Base-by-base conservation (phyloP, 345 rosid species). In the Viola odorata region DNA sequence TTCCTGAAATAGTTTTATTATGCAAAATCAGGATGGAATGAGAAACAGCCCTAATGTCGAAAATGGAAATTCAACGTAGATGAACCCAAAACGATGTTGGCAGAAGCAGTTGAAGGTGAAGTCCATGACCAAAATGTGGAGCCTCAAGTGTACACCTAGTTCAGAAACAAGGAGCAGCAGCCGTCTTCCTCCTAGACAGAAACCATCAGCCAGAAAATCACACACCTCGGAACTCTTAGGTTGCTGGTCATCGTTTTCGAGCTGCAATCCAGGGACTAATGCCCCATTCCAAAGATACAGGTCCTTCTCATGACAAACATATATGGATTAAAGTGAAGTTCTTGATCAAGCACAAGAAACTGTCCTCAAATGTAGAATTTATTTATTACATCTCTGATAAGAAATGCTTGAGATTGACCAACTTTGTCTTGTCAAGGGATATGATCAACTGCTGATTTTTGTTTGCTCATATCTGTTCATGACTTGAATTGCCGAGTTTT, bases 11-110 rank as follows among this genome's bases (percentile, higher is more conserved):
- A 62, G 37, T 12, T 37, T 41, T 63, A 41, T 63, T 60, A 54
- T 65, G 78, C 44, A 50, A 54, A 58, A 71, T 66, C 75, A 77
- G 76, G 78, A 75, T 65, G 66, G 63, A 59, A 65, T 71, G 81
- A 75, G 61, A 74, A 72, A 70, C 72, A 63, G 69, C 53, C 74
- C 80, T 79, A 74, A 77, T 68, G 66, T 55, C 39, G 62, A 73
- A 74, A 60, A 69, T 70, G 75, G 67, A 59, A 79, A 75, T 65
- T 79, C 74, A 61, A 63, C 64, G 65, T 74, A 81, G 81, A 78
- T 79, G 71, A 60, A 70, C 60, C 51, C 47, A 45, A 68, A 48
- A 70, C 54, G 45, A 45, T 54, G 61, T 51, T 61, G 70, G 84
- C 66, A 52, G 12, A 49, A 16, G 62, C 66, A 45, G 54, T 37